Base-by-base conservation (phyloP, 257 asterid species). In the Gentiana straminea region DNA sequence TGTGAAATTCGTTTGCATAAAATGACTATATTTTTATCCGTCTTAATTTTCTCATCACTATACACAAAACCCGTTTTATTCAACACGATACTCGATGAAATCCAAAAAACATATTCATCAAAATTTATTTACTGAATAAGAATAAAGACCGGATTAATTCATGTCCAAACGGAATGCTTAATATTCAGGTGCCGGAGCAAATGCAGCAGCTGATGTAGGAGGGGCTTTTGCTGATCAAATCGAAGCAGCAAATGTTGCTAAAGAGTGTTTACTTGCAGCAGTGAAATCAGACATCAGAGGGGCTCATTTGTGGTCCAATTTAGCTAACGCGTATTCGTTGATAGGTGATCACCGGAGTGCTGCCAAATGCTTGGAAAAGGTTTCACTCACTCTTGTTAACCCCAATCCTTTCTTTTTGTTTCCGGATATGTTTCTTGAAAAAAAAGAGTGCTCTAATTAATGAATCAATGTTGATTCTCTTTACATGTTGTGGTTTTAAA, bases 331-430 rank as follows among this genome's bases (percentile, higher is more conserved):
- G 56, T 88, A 78, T 82, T 59, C 66, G 76, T 82, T 92, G 86
- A 65, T 71, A 51, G 95, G 97, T 72, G 97, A 92, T 72, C 88
- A 81, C 62, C 75, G 73, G 73, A 77, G 78, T 61, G 81, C 95
- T 57, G 85, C 84, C 68, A 88, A 88, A 79, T 92, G 98, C 80
- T 73, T 92, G 73, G 98, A 92, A 57, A 88, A 80, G 94, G 97
- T 92, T 60, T 49, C 64, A 43, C 46, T 54, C 48, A 49, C 60
- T 43, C 52, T 49, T 65, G 24, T 57, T 33, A 55, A 36, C 46
- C 3, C 46, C 5, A 10, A 10, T 10, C 9, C 46, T 41, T 41
- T 41, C 46, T 5, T 10, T 41, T 2, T 41, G 46, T 41, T 41
- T 41, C 7, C 46, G 9, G 9, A 7, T 5, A 41, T 39, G 45